Evolutionary conservation across 2,329 filamentous ascomycete genomes (phyloP), one percentile per base, ranked within the genome.

Genomic region (Xylariaceae sp.): DNA sequence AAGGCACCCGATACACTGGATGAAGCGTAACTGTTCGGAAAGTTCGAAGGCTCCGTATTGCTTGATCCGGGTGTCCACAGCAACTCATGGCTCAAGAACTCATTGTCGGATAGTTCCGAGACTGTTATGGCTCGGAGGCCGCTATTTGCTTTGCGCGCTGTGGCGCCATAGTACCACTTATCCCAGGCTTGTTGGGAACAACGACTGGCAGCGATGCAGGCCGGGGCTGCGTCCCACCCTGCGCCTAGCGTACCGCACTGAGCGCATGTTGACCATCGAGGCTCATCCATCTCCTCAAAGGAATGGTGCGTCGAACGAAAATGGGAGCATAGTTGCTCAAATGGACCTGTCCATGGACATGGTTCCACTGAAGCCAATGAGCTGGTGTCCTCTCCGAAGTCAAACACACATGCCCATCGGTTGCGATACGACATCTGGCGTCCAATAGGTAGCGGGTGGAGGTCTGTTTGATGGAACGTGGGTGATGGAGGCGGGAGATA

Each of bases 361-460:
- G 39, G 14, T 19, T 55, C 53, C 11, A 48, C 47, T 4, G 53
- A 59, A n/a, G 44, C 39, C n/a, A 53, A 45, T 14, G 58, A 57
- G 32, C 42, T n/a, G 2, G 45, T 52, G 17, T 57, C 57, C 11
- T 38, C 41, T 4, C 39, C 42, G 15, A 51, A 39, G 42, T 57
- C 51, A 42, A 52, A 65, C n/a, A 59, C 55, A 45, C 64, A 66
- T 35, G 55, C 52, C 63, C 63, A 65, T 9, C 58, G 58, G 41
- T 54, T 58, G 10, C 18, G 41, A 19, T 19, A 49, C 30, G 11
- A 11, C 33, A 48, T 59, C 39, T 57, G 54, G 30, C 57, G 58
- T 2, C 62, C 62, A 39, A 64, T 59, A 14, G 53, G 48, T 6
- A 53, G 1, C 9, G 48, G 35, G 6, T 52, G 17, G 2, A 35